Evolutionary conservation across 495 filamentous ascomycete genomes (phyloP), one percentile per base, ranked within the genome.

Genomic region (Tuber borchii): DNA sequence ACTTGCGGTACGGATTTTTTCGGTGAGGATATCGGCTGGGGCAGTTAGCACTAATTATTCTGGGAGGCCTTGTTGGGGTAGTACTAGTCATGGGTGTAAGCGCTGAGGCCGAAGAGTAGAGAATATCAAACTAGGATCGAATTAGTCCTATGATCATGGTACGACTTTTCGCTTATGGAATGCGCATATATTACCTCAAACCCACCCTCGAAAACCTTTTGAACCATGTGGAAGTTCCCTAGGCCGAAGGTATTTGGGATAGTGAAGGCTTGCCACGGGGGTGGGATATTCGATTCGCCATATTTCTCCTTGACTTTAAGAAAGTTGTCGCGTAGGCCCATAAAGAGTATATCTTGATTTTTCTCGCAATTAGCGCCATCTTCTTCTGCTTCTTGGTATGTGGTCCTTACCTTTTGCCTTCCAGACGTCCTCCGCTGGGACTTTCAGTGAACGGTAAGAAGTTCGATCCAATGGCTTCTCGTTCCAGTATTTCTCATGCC

Each of bases 141-240:
- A 17, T 75, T 78, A 78, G 20, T 65, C 73, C 46, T 68, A 26
- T 37, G 72, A 56, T 34, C 42, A 43, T 69, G 16, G 39, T 61
- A 16, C 8, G 26, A n/a, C 16, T 4, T 37, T 68, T 42, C 26
- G 34, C 12, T 39, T 3, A 34, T 31, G 19, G 56, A 34, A 65
- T 34, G 14, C 16, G 17, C 34, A 44, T 69, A 69, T 70, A 77
- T 72, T 86, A 89, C 88, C 86, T 92, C 93, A 83, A 98, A 99
- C 37, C 90, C 80, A 1, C 96, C 96, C 82, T 92, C 89, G 83
- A 97, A 99, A 4, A 94, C 88, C 84, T 97, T 98, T 84, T 99
- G 95, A 56, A 98, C 88, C 70, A 96, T 86, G 76, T 99, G 95
- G 6, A 93, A 79, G 81, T 98, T 98, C 20, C 95, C 96, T 31